A percentile compares a stretch with the other conserved stretches of the same genome.
Evolutionary conservation across 2,329 filamentous ascomycete genomes (phyloP).

Genomic region (Metarhizium sp.): DNA sequence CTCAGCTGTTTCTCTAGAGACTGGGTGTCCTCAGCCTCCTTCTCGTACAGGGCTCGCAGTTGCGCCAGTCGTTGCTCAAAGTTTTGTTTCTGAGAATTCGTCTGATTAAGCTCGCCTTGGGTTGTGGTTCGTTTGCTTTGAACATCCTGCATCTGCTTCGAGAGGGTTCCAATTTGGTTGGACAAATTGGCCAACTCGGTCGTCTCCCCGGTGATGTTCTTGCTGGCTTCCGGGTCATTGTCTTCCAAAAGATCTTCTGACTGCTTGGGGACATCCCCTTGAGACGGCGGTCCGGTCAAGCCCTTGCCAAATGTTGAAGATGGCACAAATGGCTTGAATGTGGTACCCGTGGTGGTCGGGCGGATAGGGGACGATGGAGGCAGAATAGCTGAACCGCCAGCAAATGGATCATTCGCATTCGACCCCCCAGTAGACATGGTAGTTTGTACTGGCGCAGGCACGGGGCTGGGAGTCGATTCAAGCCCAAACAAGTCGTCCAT

Average conservation of each 20-base stretch:
- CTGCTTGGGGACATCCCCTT: constrained; percentile 44
- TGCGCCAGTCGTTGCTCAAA: constrained; percentile 85
- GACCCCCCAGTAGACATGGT: constrained; percentile 69
- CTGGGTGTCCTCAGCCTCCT: constrained; percentile 81
- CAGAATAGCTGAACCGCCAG: constrained; percentile 35
- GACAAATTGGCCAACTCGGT: constrained; percentile 91
- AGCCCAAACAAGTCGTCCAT: constrained; percentile 91
- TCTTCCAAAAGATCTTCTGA: constrained; percentile 87
- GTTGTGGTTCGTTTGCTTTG: constrained; percentile 70
- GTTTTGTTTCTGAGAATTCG: constrained; percentile 80
- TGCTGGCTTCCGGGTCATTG: constrained; percentile 78
- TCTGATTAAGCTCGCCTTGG: constrained; percentile 74
- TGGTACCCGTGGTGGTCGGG: constrained; percentile 35
- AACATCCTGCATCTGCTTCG: constrained; percentile 90
- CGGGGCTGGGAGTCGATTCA: constrained; percentile 46
- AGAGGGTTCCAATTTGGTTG: constrained; percentile 84
- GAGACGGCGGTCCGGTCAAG: constrained; percentile 60
- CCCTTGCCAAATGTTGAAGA: constrained; percentile 87
- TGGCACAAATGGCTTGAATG: constrained; percentile 86
- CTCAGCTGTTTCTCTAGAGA: constrained; percentile 75
- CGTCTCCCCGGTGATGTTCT: constrained; percentile 80
- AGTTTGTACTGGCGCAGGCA: constrained; percentile 48
- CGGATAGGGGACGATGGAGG: constrained; percentile 45
- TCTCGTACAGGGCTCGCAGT: constrained; percentile 80
- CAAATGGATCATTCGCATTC: constrained; percentile 53